Evolutionary conservation across 257 asterid genomes (phyloP), one percentile per base, ranked within the genome.

Genomic region (Echites panduratus): DNA sequence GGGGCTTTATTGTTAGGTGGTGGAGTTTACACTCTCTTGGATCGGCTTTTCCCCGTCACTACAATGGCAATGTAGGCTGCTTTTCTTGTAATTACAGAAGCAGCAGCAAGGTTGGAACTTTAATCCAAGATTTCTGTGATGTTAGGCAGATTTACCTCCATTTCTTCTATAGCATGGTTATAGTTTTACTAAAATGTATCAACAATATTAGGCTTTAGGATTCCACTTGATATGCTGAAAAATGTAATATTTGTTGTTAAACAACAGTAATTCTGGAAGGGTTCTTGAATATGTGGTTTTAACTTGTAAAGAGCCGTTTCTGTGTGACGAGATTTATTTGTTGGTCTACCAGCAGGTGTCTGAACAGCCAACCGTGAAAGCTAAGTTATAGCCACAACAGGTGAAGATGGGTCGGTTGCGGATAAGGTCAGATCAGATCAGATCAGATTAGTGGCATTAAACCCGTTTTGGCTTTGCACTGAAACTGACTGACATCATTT

Each of bases 1-100:
- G 97, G 98, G 6, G 96, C 98, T 41, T 90, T 88, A 52, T 90
- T 94, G 70, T 83, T 94, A 16, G 96, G 98, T 9, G 98, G 98
- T 32, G 98, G 98, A 35, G 78, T 89, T 47, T 94, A 88, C 68
- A 88, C 96, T 27, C 74, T 94, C 70, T 70, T 91, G 84, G 97
- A 91, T 79, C 82, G 89, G 83, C 79, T 88, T 66, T 88, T 89
- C 82, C 98, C 97, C 4, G 70, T 73, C 38, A 83, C 80, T 17
- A 53, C 97, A 47, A 94, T 94, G 98, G 78, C 86, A 41, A 91
- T 93, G 97, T 90, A 84, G 82, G 66, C 65, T 68, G 62, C n/a
- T n/a, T n/a, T 45, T 57, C 73, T 49, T 62, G 71, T 35, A 24
- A 48, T 64, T 45, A 38, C 26, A 67, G n/a, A n/a, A n/a, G 27